Evolutionary conservation across 352 stramenopile genomes (phyloP).

Genomic region (Globisporangium nagaii): DNA sequence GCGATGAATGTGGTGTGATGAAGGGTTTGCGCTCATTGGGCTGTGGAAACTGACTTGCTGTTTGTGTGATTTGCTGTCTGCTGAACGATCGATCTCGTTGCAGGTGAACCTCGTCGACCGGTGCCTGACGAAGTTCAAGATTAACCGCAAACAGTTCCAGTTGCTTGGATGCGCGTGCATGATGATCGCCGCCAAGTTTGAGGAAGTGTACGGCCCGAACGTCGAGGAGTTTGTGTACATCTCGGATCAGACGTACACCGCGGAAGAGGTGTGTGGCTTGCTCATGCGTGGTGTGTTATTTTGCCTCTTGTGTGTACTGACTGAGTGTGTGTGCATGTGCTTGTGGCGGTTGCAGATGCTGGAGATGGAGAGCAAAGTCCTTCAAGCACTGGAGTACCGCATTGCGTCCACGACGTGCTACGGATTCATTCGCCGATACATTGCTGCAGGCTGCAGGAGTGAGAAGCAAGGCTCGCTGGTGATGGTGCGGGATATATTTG

Average conservation of each 20-base stretch:
- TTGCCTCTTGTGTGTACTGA: slow-evolving; percentile 12
- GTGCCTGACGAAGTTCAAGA: slow-evolving; percentile 73
- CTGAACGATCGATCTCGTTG: not conserved
- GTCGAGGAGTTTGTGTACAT: slow-evolving; percentile 97
- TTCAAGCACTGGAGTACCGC: slow-evolving; percentile 71
- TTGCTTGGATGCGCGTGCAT: slow-evolving; percentile 94
- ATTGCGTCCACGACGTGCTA: slow-evolving; percentile 73
- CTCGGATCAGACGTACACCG: slow-evolving; percentile 94
- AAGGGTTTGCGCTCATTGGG: too few relatives aligned
- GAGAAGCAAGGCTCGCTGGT: slow-evolving; percentile 57
- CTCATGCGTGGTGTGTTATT: not conserved
- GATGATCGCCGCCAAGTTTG: slow-evolving; percentile 96
- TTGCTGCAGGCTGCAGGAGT: slow-evolving; percentile 40
- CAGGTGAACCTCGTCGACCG: slow-evolving; percentile 82
- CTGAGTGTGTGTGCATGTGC: not conserved
- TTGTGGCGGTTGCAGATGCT: slow-evolving; percentile 44
- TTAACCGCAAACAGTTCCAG: slow-evolving; percentile 92
- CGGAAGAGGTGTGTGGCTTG: slow-evolving; percentile 47
- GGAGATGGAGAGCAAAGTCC: slow-evolving; percentile 73
- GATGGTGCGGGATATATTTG: slow-evolving; percentile 28
- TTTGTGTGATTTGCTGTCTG: slow-evolving; percentile 1
- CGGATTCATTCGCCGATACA: slow-evolving; percentile 65
- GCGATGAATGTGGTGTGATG: too few relatives aligned
- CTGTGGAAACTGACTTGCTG: not conserved
- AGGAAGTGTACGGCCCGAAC: slow-evolving; percentile 95